Evolutionary conservation across 352 stramenopile genomes (phyloP), one percentile per base, ranked within the genome.

Genomic region (Phytophthora meadii): DNA sequence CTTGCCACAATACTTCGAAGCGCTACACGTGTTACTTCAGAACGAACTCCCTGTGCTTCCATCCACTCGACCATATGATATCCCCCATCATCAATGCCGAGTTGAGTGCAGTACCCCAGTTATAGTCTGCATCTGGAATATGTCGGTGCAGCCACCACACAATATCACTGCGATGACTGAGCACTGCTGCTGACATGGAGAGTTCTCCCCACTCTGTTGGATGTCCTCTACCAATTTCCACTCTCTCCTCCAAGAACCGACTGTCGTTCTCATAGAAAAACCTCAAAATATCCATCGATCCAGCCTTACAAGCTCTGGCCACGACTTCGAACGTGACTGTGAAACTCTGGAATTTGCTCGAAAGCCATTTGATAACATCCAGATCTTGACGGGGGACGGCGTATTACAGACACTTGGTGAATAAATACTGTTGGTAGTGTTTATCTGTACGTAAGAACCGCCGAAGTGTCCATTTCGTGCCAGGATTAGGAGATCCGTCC

Each of bases 41-140:
- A 6, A 14, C 9, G 28, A 5, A 46, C 32, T 5, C 44, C 45
- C 1, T 45, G 22, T 3, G 4, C 15, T 3, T 54, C 24, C 48
- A 76, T 15, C 62, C 54, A 60, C 39, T 69, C 54, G 1, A 74
- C 61, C 11, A 79, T 1, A 52, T 1, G 36, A 82, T 49, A 12
- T 77, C 51, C 9, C 45, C 61, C 5, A 5, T 56, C 11, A 17
- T 14, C 32, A 68, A 1, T 1, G 61, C 53, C 2, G 52, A 47
- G 14, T 7, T 4, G 1, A 58, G 15, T 0, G 54, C 39, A 4
- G 17, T 24, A 11, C 19, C 30, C 22, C 46, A 12, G 2, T 47
- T 9, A 17, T 44, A 36, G 10, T 40, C 22, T 24, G 30, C 42
- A 11, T 55, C 37, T 28, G 47, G 46, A 45, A 55, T 17, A 25